Conservation (phyloP, 148 eudicot species). For the Camellia sinensis region DNA sequence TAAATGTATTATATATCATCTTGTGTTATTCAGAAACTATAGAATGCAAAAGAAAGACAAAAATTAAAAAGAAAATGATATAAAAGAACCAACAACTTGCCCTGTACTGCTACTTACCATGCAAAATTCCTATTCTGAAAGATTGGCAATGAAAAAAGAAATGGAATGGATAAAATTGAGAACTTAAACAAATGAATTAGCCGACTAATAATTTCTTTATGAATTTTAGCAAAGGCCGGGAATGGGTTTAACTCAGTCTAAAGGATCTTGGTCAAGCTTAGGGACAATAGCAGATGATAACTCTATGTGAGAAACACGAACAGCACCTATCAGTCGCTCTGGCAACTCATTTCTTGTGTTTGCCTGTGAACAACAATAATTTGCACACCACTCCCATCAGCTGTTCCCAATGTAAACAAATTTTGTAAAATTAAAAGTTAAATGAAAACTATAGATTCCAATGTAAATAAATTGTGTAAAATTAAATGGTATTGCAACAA, state of each 20-base stretch:
- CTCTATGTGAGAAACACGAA: conserved; percentile 84
- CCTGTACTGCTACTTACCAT: background rate
- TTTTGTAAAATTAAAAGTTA: background rate
- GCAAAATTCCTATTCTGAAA: background rate
- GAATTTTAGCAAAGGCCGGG: too few species aligned
- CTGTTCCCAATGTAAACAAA: background rate
- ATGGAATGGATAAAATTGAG: conserved; percentile 4
- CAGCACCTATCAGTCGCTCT: conserved; percentile 87
- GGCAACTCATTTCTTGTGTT: conserved; percentile 80
- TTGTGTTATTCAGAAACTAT: background rate
- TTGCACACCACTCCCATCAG: conserved; percentile 3
- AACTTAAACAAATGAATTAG: background rate
- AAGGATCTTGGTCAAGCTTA: conserved; percentile 56
- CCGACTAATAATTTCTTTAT: background rate
- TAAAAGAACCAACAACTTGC: too few species aligned
- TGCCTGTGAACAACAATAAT: conserved; percentile 41
- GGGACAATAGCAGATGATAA: conserved; percentile 85
- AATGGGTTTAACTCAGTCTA: too few species aligned
- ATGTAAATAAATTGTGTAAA: too few species aligned
- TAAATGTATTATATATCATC: background rate
- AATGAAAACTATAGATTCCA: too few species aligned
- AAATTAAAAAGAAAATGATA: background rate
- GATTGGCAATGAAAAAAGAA: background rate
- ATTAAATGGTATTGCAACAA: too few species aligned
- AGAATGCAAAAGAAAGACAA: background rate